These are phyloP conservation scores for Aspergillus clavatus DNA, from an alignment of 2,329 filamentous ascomycete genomes.

Conservation along the genomic window DNA sequence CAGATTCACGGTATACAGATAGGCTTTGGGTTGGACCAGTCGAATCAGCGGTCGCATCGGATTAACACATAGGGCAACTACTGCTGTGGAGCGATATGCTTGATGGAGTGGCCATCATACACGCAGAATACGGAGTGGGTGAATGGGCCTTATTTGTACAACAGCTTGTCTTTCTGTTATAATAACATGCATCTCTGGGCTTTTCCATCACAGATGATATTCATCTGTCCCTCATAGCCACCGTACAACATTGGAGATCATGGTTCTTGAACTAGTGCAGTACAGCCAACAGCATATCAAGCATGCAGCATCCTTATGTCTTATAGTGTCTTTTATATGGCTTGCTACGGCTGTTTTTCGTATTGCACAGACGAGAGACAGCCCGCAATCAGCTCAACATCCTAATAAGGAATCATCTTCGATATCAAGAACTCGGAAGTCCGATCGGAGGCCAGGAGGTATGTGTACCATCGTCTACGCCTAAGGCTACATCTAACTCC, in stretches of 20 bases:
- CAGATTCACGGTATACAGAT: not conserved
- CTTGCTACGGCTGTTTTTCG: constrained; percentile 20
- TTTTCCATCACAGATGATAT: not conserved
- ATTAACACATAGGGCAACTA: constrained; percentile 25
- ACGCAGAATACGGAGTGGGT: not conserved
- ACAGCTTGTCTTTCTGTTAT: not conserved
- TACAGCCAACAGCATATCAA: constrained; percentile 12
- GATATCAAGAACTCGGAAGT: constrained; percentile 27
- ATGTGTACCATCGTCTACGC: constrained; percentile 9
- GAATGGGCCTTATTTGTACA: not conserved
- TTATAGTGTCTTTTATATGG: constrained; percentile 32
- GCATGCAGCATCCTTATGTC: constrained; percentile 26
- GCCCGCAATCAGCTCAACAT: constrained; percentile 35
- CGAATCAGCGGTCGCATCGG: constrained; percentile 20
- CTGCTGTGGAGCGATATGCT: not conserved
- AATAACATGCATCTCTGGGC: not conserved
- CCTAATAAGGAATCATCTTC: constrained; percentile 41
- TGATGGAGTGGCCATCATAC: not conserved
- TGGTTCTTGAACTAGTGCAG: not conserved
- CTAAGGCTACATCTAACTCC: not conserved
- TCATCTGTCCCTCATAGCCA: not conserved
- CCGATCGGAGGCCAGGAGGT: constrained; percentile 46
- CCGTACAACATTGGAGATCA: not conserved
- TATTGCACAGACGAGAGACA: constrained; percentile 21
- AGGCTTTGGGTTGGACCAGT: not conserved